Base-by-base conservation (phyloP, 345 rosid genomes). In the Moricandia arvensis region DNA sequence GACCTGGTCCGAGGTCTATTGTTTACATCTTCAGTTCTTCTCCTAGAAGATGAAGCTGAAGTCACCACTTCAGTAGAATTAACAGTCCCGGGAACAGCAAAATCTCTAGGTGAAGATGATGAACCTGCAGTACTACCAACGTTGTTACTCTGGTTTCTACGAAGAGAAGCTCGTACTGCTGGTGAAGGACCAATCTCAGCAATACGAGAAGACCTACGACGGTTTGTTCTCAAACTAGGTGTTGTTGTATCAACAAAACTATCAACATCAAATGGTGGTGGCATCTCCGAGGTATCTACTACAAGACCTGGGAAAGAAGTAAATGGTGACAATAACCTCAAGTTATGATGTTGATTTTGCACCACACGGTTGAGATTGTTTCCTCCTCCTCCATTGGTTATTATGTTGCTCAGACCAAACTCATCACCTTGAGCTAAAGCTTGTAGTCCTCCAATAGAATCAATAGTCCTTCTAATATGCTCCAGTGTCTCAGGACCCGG, bases 281-380 rank as follows among this genome's bases (percentile, higher is more conserved):
- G 53, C 21, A 16, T 78, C 43, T 53, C 86, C 9, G 82, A 79
- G 60, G 84, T 78, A 70, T 82, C 88, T 5, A 47, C 75, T 49
- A 82, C 84, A 70, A 75, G 78, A 71, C 76, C 75, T 11, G 82
- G 63, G 59, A 82, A 82, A 37, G 85, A 58, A 63, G 88, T 49
- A 72, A 37, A 37, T 3, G 43, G 43, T 8, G 29, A 72, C 73
- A 63, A 78, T 69, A 79, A 24, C 55, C 81, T 73, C 61, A 73
- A 73, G 5, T 69, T 78, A 30, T 73, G 62, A 37, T 69, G 69
- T 5, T 75, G 69, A 43, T 43, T 45, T 6, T 69, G 80, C 0
- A 12, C 64, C 7, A 17, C 73, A 29, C 34, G 10, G 35, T 16
- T 49, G 33, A 21, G 24, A 21, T 66, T 47, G 53, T n/a, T 45